Conservation (phyloP, 2,329 filamentous ascomycete genomes). For the Xylariaceae sp. region DNA sequence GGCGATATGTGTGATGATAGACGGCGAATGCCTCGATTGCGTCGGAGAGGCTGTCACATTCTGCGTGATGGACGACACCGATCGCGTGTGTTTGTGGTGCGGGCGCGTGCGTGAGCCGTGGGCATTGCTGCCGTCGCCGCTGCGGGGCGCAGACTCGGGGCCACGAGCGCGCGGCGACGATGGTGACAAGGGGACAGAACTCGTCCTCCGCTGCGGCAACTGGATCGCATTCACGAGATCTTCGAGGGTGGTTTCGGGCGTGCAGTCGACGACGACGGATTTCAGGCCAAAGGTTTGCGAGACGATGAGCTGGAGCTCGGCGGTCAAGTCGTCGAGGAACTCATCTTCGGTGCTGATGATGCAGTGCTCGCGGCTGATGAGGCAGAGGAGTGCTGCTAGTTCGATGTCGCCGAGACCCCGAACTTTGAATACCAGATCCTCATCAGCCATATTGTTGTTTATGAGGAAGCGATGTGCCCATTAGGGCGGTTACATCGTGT, state of each 20-base stretch:
- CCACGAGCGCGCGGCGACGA: conserved; percentile 25
- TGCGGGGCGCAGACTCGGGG: conserved; percentile 12
- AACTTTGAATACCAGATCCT: conserved; percentile 60
- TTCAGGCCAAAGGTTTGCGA: conserved; percentile 67
- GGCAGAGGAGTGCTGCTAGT: conserved; percentile 75
- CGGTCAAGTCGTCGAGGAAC: conserved; percentile 60
- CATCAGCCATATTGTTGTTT: conserved; percentile 51
- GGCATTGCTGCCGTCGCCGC: not conserved
- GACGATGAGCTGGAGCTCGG: conserved; percentile 69
- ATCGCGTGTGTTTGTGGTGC: conserved; percentile 4
- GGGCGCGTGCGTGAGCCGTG: not conserved
- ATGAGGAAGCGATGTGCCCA: conserved; percentile 15
- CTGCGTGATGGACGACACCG: conserved; percentile 2
- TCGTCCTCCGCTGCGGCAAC: conserved; percentile 31
- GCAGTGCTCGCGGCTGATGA: conserved; percentile 80
- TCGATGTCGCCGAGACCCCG: conserved; percentile 81
- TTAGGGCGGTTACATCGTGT: conserved; percentile 20
- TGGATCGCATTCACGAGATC: conserved; percentile 72
- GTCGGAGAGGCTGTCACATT: not conserved
- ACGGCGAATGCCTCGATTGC: conserved; percentile 1
- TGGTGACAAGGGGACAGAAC: conserved; percentile 22
- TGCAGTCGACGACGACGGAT: conserved; percentile 67
- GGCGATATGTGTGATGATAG: conserved; percentile 49
- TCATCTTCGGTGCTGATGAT: conserved; percentile 69
- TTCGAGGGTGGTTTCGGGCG: conserved; percentile 67